These are phyloP conservation scores for Chlamydomonas eustigma DNA, from an alignment of 139 green algal species.

Conservation along the genomic window DNA sequence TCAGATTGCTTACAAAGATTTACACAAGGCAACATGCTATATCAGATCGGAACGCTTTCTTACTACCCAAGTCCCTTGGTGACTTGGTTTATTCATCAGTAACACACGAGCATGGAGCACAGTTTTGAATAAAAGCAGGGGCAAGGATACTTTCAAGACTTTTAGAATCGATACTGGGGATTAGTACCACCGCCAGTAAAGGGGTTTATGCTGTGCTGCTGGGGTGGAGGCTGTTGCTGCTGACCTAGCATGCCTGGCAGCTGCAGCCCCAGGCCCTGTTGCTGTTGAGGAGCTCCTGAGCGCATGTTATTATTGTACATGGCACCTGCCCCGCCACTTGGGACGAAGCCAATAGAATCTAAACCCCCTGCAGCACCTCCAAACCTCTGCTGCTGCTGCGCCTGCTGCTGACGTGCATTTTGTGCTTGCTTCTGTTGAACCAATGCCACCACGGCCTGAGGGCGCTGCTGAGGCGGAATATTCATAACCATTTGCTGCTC, in stretches of 20 bases:
- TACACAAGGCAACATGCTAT: too few species aligned
- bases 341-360: neutral
- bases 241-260: slow-evolving; percentile 4
- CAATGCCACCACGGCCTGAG: neutral
- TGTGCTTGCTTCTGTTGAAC: neutral
- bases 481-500: slow-evolving; percentile 5
- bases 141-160: too few species aligned
- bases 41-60: too few species aligned
- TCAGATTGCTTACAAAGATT: too few species aligned
- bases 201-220: slow-evolving; percentile 7
- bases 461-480: neutral
- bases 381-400: slow-evolving; percentile 1
- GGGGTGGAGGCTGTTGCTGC: neutral
- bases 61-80: too few species aligned
- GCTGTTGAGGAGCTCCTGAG: neutral
- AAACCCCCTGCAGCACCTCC: neutral
- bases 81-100: too few species aligned
- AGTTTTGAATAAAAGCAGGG: too few species aligned
- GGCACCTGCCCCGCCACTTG: neutral
- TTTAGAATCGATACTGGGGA: slow-evolving; percentile 1
- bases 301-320: neutral
- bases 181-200: slow-evolving; percentile 6
- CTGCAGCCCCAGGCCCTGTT: slow-evolving; percentile 1
- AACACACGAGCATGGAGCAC: too few species aligned
- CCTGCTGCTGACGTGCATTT: neutral